These are phyloP conservation scores for Emergomyces orientalis DNA, from an alignment of 2,329 filamentous ascomycete genomes.

Conservation along the genomic window DNA sequence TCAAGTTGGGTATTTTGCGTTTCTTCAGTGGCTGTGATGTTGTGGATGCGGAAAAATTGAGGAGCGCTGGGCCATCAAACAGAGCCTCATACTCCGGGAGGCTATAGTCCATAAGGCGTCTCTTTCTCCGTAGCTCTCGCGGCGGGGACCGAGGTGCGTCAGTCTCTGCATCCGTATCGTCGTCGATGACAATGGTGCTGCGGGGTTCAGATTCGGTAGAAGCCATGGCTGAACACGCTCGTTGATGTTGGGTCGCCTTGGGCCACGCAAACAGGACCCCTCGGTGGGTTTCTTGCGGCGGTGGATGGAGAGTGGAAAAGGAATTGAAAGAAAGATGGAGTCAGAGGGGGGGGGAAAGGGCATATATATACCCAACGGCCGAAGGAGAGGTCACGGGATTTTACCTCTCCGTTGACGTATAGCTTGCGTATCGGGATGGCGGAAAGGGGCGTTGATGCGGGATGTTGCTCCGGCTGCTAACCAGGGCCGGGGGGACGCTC, in stretches of 20 bases:
- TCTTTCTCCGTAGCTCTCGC: constrained; percentile 9
- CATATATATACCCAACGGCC: too few species aligned
- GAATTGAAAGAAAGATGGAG: too few species aligned
- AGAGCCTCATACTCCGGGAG: background rate
- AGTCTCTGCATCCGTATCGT: constrained; percentile 7
- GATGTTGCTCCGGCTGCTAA: too few species aligned
- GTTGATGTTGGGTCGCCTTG: background rate
- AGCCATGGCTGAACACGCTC: background rate
- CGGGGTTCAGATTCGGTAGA: background rate
- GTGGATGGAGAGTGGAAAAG: too few species aligned
- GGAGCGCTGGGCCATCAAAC: constrained; percentile 2
- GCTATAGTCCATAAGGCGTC: constrained; percentile 3
- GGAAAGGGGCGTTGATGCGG: too few species aligned
- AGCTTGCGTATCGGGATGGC: too few species aligned
- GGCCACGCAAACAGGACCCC: background rate
- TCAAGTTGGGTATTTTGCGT: too few species aligned
- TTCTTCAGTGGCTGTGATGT: too few species aligned
- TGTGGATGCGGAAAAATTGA: constrained; percentile 2
- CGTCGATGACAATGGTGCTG: background rate
- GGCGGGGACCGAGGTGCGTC: constrained; percentile 4
- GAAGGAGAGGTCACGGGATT: background rate
- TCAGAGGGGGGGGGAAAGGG: too few species aligned
- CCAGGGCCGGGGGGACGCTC: too few species aligned
- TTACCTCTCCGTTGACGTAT: too few species aligned
- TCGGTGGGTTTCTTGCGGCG: background rate